Percentiles rank a stretch among this genome's conserved stretches.
Conservation (phyloP, 2,329 filamentous ascomycete species). For the Pyrenochaeta sp. region DNA sequence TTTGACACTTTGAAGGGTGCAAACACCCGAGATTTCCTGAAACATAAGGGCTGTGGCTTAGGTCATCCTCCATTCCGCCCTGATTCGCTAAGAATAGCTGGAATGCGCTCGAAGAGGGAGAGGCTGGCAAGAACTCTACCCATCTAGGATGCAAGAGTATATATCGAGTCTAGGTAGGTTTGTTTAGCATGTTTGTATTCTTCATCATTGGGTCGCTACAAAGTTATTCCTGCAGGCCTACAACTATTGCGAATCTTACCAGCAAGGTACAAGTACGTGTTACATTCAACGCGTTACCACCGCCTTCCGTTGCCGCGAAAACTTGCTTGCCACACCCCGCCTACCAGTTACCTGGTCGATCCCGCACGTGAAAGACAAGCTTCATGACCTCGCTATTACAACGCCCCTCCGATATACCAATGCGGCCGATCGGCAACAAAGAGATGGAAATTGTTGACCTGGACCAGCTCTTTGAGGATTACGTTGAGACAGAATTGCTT, state of each 20-base stretch:
- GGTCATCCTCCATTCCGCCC: constrained; percentile 44
- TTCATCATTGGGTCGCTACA: constrained; percentile 40
- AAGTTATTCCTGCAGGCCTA: constrained; percentile 35
- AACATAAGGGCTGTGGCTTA: constrained; percentile 39
- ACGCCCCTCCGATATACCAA: constrained; percentile 41
- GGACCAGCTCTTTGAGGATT: constrained; percentile 70
- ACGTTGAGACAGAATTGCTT: constrained; percentile 66
- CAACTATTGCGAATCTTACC: constrained; percentile 18
- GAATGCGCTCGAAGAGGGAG: constrained; percentile 43
- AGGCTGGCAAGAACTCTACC: constrained; percentile 44
- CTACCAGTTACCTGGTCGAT: constrained; percentile 30
- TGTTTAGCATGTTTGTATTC: constrained; percentile 46
- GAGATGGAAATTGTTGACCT: constrained; percentile 64
- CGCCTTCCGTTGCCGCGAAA: constrained; percentile 21
- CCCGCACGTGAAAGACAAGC: constrained; percentile 34
- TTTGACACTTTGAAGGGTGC: constrained; percentile 25
- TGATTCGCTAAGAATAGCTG: constrained; percentile 46
- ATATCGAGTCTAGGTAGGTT: constrained; percentile 47
- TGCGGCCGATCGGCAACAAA: constrained; percentile 61
- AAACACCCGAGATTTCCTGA: constrained; percentile 30
- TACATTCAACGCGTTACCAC: constrained; percentile 22
- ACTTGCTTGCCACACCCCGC: constrained; percentile 7
- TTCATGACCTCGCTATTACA: constrained; percentile 39
- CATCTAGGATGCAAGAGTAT: constrained; percentile 36
- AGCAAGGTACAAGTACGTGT: constrained; percentile 35